Evolutionary conservation across 2,329 filamentous ascomycete species (phyloP).

Genomic region (Penicillium italicum): DNA sequence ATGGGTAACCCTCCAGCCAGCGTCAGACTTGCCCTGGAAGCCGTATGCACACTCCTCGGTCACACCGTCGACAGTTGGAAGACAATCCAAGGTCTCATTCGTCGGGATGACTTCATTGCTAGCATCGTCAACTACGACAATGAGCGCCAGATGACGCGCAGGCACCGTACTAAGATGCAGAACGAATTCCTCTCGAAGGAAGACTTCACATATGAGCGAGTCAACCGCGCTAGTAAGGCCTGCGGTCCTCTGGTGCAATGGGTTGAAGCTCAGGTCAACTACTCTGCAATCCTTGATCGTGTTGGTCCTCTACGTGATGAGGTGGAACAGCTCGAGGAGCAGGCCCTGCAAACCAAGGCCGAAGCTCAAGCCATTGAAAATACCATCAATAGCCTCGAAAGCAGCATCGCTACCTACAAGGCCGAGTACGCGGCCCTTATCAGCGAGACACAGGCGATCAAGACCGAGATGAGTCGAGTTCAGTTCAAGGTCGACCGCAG

Average conservation of each 20-base stretch:
- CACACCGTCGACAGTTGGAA: conserved; percentile 92
- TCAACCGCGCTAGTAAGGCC: conserved; percentile 93
- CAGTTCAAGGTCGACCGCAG: conserved; percentile 98
- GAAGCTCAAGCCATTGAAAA: conserved; percentile 88
- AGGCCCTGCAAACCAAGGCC: conserved; percentile 87
- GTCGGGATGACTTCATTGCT: conserved; percentile 92
- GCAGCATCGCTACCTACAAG: conserved; percentile 93
- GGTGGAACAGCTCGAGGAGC: conserved; percentile 79
- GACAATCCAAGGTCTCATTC: conserved; percentile 80
- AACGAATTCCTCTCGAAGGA: conserved; percentile 88
- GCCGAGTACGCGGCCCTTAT: conserved; percentile 92
- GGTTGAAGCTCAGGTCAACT: conserved; percentile 94
- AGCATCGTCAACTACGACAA: conserved; percentile 98
- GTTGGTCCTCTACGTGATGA: conserved; percentile 91
- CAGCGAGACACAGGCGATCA: conserved; percentile 95
- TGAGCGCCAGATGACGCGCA: conserved; percentile 85
- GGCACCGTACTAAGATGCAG: conserved; percentile 80
- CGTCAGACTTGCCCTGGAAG: conserved; percentile 87
- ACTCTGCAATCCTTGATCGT: conserved; percentile 93
- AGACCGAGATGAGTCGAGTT: conserved; percentile 90
- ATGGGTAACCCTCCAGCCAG: conserved; percentile 90
- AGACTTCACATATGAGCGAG: conserved; percentile 93
- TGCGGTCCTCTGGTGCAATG: conserved; percentile 96
- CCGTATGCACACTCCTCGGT: conserved; percentile 91
- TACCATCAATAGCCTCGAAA: conserved; percentile 77